Base-by-base conservation (phyloP, 1,139 yeast species). In the Petasospora fabianii region DNA sequence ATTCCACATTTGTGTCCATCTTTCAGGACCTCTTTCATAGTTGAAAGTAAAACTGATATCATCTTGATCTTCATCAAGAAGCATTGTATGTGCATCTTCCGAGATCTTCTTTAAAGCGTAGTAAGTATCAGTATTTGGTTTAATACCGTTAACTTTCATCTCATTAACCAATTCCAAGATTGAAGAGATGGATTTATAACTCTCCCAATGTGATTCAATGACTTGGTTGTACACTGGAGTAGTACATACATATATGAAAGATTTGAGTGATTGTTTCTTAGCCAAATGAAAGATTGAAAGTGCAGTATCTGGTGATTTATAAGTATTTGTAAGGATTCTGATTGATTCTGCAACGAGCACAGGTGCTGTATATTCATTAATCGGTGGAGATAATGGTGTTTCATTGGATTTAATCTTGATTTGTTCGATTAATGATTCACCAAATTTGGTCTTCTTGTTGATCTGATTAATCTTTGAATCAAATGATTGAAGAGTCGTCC, bases 131-230 rank as follows among this genome's bases (percentile, higher is more conserved):
- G 57, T 41, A 43, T 66, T 59, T 4, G 66, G 64, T 20, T 55
- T 56, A n/a, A 70, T 60, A 11, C 70, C 74, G 43, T 71, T 70
- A 37, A 63, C 62, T 14, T 60, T 60, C 59, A 71, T 61, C 41
- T 70, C 75, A 8, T 61, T 56, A 14, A 68, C 49, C 14, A 67
- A 46, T 3, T 55, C 47, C 22, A 64, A 62, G 11, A 68, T 56
- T 9, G 59, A 53, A 20, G 55, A 55, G 13, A 70, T 45, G 38
- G 70, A 73, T 27, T 63, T 59, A 50, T 57, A 68, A 35, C 53
- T 54, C 27, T 60, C 53, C 74, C 75, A 71, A 12, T 61, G 48
- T 6, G 68, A 49, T 22, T 51, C 46, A 12, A 71, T 48, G 31
- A 66, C 57, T 37, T 56, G 57, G 46, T 69, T 69, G 50, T 68